Percentiles rank a stretch among this genome's conserved stretches.
phyloP scores from a whole-genome alignment of 345 rosid species.

The Hibiscus mutabilis region DNA sequence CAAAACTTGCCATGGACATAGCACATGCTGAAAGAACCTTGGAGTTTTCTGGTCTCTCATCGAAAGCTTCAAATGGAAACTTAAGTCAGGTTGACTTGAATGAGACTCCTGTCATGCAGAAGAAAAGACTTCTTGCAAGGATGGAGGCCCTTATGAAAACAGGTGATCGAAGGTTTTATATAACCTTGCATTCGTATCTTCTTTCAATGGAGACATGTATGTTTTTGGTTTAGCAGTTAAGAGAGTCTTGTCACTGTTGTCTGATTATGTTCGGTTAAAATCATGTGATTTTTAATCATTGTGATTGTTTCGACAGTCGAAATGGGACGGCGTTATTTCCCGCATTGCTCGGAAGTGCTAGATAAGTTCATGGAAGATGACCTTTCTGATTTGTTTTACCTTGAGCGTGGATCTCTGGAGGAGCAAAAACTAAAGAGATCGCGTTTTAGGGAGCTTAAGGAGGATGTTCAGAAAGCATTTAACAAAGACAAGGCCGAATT shows the following conservation, averaged over 20 bases:
- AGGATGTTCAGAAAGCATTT: slow-evolving; percentile 74
- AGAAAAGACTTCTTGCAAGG: slow-evolving; percentile 55
- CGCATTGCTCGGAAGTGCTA: slow-evolving; percentile 73
- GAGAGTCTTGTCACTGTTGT: background rate
- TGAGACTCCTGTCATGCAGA: slow-evolving; percentile 72
- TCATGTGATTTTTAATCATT: background rate
- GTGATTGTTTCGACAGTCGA: slow-evolving; percentile 47
- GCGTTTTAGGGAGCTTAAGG: slow-evolving; percentile 78
- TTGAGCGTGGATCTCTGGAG: slow-evolving; percentile 52
- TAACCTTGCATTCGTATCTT: no score
- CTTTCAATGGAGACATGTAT: background rate
- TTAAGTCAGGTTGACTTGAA: slow-evolving; percentile 79
- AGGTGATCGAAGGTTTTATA: slow-evolving; percentile 31
- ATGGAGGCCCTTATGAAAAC: slow-evolving; percentile 90
- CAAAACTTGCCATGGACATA: slow-evolving; percentile 86
- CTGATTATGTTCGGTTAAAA: background rate
- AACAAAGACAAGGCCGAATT: slow-evolving; percentile 71
- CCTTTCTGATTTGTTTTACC: slow-evolving; percentile 58
- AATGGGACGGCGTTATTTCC: slow-evolving; percentile 78
- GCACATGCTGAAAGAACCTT: slow-evolving; percentile 69
- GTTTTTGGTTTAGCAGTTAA: background rate
- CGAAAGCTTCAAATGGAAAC: slow-evolving; percentile 56
- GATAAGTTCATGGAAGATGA: slow-evolving; percentile 98
- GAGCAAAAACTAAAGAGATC: slow-evolving; percentile 62
- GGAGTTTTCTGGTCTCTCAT: slow-evolving; percentile 56